Evolutionary conservation across 2,329 filamentous ascomycete genomes (phyloP).

Genomic region (Neofusicoccum parvum): DNA sequence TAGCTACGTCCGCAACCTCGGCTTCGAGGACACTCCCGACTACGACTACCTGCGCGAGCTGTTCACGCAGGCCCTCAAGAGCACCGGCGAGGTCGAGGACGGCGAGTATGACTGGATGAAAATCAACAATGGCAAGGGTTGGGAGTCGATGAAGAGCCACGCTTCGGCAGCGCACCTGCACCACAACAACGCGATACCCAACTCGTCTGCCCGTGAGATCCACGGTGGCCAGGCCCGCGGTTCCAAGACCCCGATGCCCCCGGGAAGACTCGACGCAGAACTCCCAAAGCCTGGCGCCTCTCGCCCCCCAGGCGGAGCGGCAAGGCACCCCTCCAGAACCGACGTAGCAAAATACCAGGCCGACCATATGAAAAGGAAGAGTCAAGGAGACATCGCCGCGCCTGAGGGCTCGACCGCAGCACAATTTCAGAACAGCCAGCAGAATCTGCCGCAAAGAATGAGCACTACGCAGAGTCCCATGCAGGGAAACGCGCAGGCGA

Average conservation of each 20-base stretch:
- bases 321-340: constrained; percentile 20
- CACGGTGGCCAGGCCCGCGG: constrained; percentile 71
- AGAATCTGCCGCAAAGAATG: constrained; percentile 71
- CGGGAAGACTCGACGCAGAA: constrained; percentile 48
- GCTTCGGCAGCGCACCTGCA: constrained; percentile 74
- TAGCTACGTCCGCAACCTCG: constrained; percentile 94
- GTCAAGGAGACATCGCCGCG: constrained; percentile 76
- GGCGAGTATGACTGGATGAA: constrained; percentile 99
- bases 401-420: constrained; percentile 90
- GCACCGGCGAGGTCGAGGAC: constrained; percentile 90
- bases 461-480: constrained; percentile 47
- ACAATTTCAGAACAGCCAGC: constrained; percentile 94
- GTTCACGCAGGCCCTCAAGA: constrained; percentile 94
- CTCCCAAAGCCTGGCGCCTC: constrained; percentile 64
- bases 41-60: constrained; percentile 97
- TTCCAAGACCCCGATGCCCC: constrained; percentile 52
- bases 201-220: constrained; percentile 81
- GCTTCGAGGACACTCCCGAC: constrained; percentile 97
- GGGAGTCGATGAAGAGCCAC: constrained; percentile 77
- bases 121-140: constrained; percentile 88
- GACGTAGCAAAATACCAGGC: constrained; percentile 35
- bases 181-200: constrained; percentile 75
- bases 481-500: constrained; percentile 60
- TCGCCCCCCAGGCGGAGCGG: constrained; percentile 42
- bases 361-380: constrained; percentile 63